Percentiles rank a stretch among this genome's conserved stretches.
Evolutionary conservation across 192 early-diverging fungal species (phyloP).

Genomic region (Coemansia sp.): DNA sequence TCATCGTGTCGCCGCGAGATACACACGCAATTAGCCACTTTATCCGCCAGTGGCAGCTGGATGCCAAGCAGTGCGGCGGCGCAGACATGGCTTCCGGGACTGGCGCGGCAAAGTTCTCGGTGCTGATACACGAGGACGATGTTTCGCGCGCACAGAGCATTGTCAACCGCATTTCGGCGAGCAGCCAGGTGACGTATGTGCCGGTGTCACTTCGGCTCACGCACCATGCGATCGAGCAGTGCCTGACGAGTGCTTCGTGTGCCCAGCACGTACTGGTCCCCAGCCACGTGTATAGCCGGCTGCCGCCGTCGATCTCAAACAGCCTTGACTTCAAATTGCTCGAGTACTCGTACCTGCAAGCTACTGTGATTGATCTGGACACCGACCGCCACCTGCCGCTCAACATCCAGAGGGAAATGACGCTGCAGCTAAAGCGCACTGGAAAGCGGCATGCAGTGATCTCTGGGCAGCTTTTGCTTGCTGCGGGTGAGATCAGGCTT

Average conservation of each 20-base stretch:
- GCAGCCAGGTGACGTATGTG: constrained; percentile 30
- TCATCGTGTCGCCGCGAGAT: constrained; percentile 39
- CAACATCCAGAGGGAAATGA: constrained; percentile 42
- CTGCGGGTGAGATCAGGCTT: constrained; percentile 42
- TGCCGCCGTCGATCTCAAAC: constrained; percentile 10
- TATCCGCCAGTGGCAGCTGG: constrained; percentile 38
- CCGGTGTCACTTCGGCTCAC: constrained; percentile 39
- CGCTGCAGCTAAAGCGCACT: constrained; percentile 20
- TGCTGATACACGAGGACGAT: constrained; percentile 48
- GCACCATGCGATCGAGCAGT: constrained; percentile 32
- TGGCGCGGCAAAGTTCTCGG: constrained; percentile 29
- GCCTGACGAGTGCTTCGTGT: constrained; percentile 20
- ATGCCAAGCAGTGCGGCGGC: constrained; percentile 35
- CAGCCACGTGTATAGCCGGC: constrained; percentile 32
- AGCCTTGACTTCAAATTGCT: constrained; percentile 30
- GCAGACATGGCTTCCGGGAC: constrained; percentile 37
- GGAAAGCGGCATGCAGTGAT: constrained; percentile 47
- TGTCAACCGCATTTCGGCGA: constrained; percentile 23
- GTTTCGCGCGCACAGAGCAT: constrained; percentile 31
- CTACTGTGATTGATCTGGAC: constrained; percentile 40
- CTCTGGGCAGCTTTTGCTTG: constrained; percentile 25
- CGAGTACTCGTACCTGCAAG: constrained; percentile 42
- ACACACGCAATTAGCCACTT: constrained; percentile 31
- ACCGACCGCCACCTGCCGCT: constrained; percentile 48
- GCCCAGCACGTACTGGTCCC: constrained; percentile 49